Percentiles rank a stretch among this genome's conserved stretches.
Conservation (phyloP, 192 early-diverging fungal genomes). For the Lunasporangiospora selenospora region DNA sequence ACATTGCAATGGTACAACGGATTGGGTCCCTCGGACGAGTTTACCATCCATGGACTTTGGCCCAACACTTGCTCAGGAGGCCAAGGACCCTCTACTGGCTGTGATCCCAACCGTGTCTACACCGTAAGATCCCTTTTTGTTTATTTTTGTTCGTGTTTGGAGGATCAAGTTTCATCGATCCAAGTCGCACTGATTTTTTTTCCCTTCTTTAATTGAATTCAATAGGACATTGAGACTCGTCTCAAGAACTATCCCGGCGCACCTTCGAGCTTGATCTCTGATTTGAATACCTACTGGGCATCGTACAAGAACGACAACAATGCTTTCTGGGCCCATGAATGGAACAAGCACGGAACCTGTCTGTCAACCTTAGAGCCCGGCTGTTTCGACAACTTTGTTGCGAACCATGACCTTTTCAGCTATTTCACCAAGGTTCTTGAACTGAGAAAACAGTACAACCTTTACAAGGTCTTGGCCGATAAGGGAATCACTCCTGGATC, state of each 20-base stretch:
- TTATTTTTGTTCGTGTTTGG: neutral
- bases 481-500: constrained; percentile 58
- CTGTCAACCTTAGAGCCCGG: constrained; percentile 66
- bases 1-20: constrained; percentile 66
- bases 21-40: constrained; percentile 62
- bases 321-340: constrained; percentile 84
- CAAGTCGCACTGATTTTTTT: no score
- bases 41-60: constrained; percentile 84
- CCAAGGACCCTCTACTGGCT: constrained; percentile 55
- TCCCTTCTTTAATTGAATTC: neutral
- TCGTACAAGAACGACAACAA: constrained; percentile 78
- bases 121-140: constrained; percentile 28
- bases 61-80: constrained; percentile 65
- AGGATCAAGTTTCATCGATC: no score
- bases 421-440: constrained; percentile 64
- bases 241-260: constrained; percentile 48
- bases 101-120: constrained; percentile 67
- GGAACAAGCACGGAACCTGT: constrained; percentile 84
- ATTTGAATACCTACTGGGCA: constrained; percentile 72
- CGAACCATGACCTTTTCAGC: constrained; percentile 61
- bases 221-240: constrained; percentile 56
- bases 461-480: constrained; percentile 55
- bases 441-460: constrained; percentile 61
- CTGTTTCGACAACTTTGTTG: constrained; percentile 58
- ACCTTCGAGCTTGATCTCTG: constrained; percentile 28